phyloP scores from a whole-genome alignment of 352 stramenopile species.

The Phytophthora quininea region DNA sequence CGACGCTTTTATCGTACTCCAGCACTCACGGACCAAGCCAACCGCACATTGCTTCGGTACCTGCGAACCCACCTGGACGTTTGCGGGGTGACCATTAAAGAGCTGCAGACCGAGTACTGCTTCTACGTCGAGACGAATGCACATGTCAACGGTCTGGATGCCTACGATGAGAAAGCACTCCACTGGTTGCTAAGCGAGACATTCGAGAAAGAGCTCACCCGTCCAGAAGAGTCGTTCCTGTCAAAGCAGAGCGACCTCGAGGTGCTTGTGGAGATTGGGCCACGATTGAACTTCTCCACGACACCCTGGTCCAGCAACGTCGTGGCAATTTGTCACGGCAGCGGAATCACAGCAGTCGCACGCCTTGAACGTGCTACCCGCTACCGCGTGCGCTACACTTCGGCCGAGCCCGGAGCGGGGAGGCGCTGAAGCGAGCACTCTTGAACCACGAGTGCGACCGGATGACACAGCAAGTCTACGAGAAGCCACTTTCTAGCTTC shows the following conservation, averaged over 20 bases:
- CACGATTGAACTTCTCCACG: conserved; percentile 94
- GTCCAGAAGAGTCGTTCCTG: conserved; percentile 55
- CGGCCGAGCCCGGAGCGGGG: conserved; percentile 36
- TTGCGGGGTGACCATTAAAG: conserved; percentile 29
- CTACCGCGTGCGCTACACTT: conserved; percentile 80
- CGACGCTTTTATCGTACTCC: conserved; percentile 67
- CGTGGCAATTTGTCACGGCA: conserved; percentile 94
- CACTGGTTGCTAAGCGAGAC: conserved; percentile 96
- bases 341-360: conserved; percentile 85
- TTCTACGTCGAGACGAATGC: conserved; percentile 95
- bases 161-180: conserved; percentile 62
- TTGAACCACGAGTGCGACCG: conserved; percentile 83
- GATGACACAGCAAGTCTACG: conserved; percentile 97
- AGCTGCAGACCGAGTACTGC: conserved; percentile 92
- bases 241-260: conserved; percentile 18
- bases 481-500: conserved; percentile 87
- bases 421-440: conserved; percentile 45
- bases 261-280: conserved; percentile 94
- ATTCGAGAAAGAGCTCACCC: conserved; percentile 89
- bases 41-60: conserved; percentile 37
- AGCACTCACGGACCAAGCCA: conserved; percentile 55
- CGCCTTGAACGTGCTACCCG: conserved; percentile 93
- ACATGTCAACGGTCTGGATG: conserved; percentile 37
- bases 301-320: conserved; percentile 97
- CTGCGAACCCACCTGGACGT: conserved; percentile 31